These are phyloP conservation scores for Vicia villosa DNA, from an alignment of 306 rosid genomes.

Conservation along the genomic window DNA sequence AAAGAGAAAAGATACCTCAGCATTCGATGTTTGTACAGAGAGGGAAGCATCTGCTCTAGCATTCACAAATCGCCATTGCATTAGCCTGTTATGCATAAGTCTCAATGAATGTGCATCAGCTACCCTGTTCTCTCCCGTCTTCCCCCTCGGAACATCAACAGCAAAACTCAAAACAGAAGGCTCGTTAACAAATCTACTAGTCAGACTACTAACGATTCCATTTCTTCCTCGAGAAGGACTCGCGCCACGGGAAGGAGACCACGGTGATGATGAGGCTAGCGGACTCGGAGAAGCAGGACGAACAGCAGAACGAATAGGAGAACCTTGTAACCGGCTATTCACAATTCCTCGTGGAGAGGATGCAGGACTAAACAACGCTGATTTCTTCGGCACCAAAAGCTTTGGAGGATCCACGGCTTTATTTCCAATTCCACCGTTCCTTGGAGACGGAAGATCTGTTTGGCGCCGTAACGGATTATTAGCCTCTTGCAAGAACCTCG, in stretches of 20 bases:
- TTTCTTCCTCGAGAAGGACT: slow-evolving; percentile 74
- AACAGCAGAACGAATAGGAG: slow-evolving; percentile 56
- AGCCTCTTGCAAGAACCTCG: slow-evolving; percentile 75
- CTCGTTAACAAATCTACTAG: slow-evolving; percentile 46
- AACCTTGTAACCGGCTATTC: slow-evolving; percentile 56
- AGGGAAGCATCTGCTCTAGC: slow-evolving; percentile 71
- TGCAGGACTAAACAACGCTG: slow-evolving; percentile 50
- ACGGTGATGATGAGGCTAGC: slow-evolving; percentile 43
- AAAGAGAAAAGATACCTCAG: slow-evolving; percentile 66
- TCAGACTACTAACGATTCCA: slow-evolving; percentile 42
- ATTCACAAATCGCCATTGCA: slow-evolving; percentile 90
- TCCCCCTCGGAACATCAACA: slow-evolving; percentile 69
- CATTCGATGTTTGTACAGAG: slow-evolving; percentile 64
- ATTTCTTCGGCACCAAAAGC: slow-evolving; percentile 48
- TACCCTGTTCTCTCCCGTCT: slow-evolving; percentile 63
- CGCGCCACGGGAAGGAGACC: slow-evolving; percentile 68
- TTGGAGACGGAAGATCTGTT: slow-evolving; percentile 52
- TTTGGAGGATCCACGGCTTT: slow-evolving; percentile 50
- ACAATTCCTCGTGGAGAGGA: slow-evolving; percentile 67
- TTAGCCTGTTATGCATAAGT: slow-evolving; percentile 70
- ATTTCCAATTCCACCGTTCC: slow-evolving; percentile 47
- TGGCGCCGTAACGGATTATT: slow-evolving; percentile 54
- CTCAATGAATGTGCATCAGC: slow-evolving; percentile 73
- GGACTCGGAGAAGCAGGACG: slow-evolving; percentile 78
- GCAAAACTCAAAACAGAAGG: slow-evolving; percentile 74